Evolutionary conservation across 257 asterid genomes (phyloP).

Genomic region (Ajuga chamaepitys): DNA sequence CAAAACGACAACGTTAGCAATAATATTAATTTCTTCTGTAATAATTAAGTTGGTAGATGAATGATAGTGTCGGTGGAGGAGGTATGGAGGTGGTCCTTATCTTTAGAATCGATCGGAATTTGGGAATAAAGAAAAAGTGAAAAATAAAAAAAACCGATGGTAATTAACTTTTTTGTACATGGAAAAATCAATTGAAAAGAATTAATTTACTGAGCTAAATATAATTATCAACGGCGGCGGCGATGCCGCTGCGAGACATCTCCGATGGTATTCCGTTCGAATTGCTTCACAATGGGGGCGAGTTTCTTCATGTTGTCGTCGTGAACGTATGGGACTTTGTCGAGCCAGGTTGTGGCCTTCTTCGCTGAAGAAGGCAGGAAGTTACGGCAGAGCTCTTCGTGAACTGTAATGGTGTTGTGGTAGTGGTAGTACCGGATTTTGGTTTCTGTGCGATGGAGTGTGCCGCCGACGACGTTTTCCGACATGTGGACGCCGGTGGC

Average conservation of each 20-base stretch:
- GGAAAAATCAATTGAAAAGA: constrained; percentile 3
- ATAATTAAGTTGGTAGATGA: not conserved
- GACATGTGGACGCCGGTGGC: constrained; percentile 67
- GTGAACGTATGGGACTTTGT: constrained; percentile 46
- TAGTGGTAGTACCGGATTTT: constrained; percentile 47
- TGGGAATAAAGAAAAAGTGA: not conserved
- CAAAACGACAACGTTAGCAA: not conserved
- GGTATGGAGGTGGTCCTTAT: not conserved
- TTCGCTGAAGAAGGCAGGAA: constrained; percentile 28
- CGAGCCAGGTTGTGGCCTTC: constrained; percentile 45
- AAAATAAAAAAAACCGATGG: not conserved
- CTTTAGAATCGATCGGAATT: not conserved
- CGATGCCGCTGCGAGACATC: constrained; percentile 6
- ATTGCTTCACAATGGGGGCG: constrained; percentile 39
- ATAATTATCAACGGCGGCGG: not conserved
- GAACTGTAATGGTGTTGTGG: constrained; percentile 57
- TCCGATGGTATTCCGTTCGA: constrained; percentile 41
- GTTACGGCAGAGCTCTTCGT: constrained; percentile 49
- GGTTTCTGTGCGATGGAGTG: constrained; percentile 34
- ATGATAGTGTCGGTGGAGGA: constrained; percentile 13
- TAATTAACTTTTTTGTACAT: constrained; percentile 16
- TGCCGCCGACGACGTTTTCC: constrained; percentile 34
- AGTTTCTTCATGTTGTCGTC: constrained; percentile 51
- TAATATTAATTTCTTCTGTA: not conserved
- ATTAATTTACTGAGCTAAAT: not conserved